phyloP scores from a whole-genome alignment of 345 rosid genomes.

The Fremontodendron californicum region DNA sequence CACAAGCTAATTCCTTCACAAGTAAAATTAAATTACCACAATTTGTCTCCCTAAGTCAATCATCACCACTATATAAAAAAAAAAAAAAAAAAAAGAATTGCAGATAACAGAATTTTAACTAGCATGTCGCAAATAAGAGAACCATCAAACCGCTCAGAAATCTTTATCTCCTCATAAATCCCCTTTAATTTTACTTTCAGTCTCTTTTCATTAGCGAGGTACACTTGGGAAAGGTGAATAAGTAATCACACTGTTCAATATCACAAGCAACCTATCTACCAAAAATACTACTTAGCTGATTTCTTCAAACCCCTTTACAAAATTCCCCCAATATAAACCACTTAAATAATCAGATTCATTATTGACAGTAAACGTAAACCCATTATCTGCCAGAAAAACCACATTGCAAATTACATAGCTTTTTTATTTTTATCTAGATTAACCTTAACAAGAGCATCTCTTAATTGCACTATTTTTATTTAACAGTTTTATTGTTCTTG shows the following conservation, averaged over 20 bases:
- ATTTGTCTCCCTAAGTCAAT: no score
- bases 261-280: not conserved
- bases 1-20: not conserved
- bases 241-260: not conserved
- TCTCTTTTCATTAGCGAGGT: not conserved
- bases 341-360: not conserved
- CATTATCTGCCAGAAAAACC: not conserved
- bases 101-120: not conserved
- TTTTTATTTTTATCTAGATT: not conserved
- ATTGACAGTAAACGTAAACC: not conserved
- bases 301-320: not conserved
- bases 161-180: not conserved
- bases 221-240: not conserved
- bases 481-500: not conserved
- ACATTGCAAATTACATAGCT: not conserved
- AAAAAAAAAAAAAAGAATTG: not conserved
- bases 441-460: not conserved
- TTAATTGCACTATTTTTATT: not conserved
- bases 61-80: no score
- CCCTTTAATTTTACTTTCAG: not conserved
- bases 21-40: not conserved
- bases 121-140: not conserved
- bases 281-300: not conserved
- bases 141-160: not conserved
- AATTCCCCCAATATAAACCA: not conserved